Evolutionary conservation across 495 filamentous ascomycete species (phyloP), one percentile per base, ranked within the genome.

Genomic region (Tuber microsphaerosporum): DNA sequence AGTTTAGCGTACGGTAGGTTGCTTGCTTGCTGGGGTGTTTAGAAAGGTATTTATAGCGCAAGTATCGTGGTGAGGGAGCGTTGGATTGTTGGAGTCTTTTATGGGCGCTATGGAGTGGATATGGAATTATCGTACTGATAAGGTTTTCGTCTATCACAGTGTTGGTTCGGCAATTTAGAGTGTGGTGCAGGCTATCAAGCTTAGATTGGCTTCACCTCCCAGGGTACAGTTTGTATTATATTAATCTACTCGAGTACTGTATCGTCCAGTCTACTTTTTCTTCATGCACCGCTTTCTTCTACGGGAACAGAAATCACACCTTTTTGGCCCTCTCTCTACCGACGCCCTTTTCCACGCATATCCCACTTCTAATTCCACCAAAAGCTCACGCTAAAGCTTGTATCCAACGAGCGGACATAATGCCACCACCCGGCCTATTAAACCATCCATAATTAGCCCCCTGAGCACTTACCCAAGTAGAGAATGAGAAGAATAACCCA

Each of bases 311-410:
- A 65, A 65, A 34, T 19, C 56, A 2, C 14, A 34, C 14, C 26
- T 31, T 65, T 19, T 7, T 34, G 10, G 2, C 22, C 48, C 46
- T 0, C 48, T 20, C 2, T 4, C 46, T 2, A 9, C 20, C 46
- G 2, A 14, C n/a, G n/a, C n/a, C 10, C 12, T 65, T 65, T 65
- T 31, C 26, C 12, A 19, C 17, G 56, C 26, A 34, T 17, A 6
- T 31, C 26, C 51, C 51, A 8, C 20, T 8, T 17, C 75, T 83
- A 93, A 81, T 92, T 91, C 93, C 94, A 99, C 95, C 95, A 99
- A 83, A 97, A 99, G 83, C 93, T 98, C 48, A 98, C 94, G 81
- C 96, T 98, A 77, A 96, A 92, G 76, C 95, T 97, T 46, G 91
- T 91, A 73, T 88, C 92, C 83, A 97, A 81, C 48, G 92, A 92